A percentile compares a stretch with the other conserved stretches of the same genome.
phyloP scores from a whole-genome alignment of 352 stramenopile genomes.

The Globisporangium canariense region DNA sequence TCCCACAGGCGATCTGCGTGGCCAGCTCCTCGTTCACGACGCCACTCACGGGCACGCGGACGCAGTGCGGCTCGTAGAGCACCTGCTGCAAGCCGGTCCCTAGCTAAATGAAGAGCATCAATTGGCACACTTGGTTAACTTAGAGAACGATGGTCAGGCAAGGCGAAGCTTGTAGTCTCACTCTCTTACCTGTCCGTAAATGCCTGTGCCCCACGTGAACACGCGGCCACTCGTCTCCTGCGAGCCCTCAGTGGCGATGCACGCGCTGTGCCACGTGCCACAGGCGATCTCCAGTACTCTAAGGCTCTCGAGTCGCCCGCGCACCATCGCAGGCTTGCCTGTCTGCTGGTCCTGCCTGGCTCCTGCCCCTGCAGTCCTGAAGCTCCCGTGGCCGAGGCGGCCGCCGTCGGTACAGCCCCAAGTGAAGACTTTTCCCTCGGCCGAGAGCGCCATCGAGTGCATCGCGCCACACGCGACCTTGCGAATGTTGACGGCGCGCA shows the following conservation, averaged over 20 bases:
- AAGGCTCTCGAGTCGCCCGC: conserved; percentile 28
- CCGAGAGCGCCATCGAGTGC: conserved; percentile 86
- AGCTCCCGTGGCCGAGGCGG: conserved; percentile 36
- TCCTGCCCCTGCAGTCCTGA: conserved; percentile 2
- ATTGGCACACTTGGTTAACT: not conserved
- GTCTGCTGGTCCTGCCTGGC: conserved; percentile 6
- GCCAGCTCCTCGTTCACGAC: conserved; percentile 39
- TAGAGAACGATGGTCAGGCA: not conserved
- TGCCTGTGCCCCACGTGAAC: conserved; percentile 70
- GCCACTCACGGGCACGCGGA: conserved; percentile 31
- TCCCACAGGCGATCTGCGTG: conserved; percentile 51
- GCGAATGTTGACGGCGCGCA: conserved; percentile 45
- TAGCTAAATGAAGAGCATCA: conserved; percentile 25
- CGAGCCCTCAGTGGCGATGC: conserved; percentile 31
- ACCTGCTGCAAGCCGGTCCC: conserved; percentile 42
- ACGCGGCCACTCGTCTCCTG: conserved; percentile 27
- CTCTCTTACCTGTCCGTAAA: conserved; percentile 50
- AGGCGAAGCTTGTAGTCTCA: not conserved
- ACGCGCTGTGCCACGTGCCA: conserved; percentile 72
- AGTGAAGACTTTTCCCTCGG: conserved; percentile 86
- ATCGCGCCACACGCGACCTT: conserved; percentile 90
- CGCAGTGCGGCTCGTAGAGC: conserved; percentile 35
- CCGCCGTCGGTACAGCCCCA: conserved; percentile 93
- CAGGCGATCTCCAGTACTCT: conserved; percentile 58
- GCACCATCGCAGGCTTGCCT: conserved; percentile 32